Evolutionary conservation across 495 filamentous ascomycete species (phyloP).

Genomic region (Neohortaea acidophila): DNA sequence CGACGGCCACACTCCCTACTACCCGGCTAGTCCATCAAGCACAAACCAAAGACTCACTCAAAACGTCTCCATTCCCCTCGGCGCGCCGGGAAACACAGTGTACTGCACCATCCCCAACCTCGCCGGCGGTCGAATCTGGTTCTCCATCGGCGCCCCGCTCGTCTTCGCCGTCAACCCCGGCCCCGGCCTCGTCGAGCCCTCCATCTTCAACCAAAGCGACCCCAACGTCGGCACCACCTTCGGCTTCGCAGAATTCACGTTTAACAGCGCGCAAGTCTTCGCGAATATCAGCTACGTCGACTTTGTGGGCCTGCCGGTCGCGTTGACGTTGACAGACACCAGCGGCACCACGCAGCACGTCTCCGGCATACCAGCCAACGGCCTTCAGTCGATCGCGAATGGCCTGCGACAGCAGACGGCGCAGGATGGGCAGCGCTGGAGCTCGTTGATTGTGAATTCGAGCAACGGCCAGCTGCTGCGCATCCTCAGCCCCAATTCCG

Average conservation of each 20-base stretch:
- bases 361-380: conserved; percentile 25
- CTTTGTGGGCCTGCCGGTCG: conserved; percentile 32
- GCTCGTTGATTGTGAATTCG: conserved; percentile 25
- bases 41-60: conserved; percentile 17
- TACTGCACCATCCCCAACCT: conserved; percentile 29
- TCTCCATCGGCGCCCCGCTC: conserved; percentile 26
- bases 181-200: conserved; percentile 29
- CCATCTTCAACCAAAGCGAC: conserved; percentile 29
- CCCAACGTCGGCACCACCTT: conserved; percentile 31
- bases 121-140: conserved; percentile 31
- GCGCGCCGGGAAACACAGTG: conserved; percentile 23
- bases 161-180: conserved; percentile 26
- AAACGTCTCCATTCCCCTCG: conserved; percentile 25
- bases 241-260: conserved; percentile 34
- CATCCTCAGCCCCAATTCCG: conserved; percentile 30
- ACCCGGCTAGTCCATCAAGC: conserved; percentile 16
- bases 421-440: conserved; percentile 29
- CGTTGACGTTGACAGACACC: conserved; percentile 25
- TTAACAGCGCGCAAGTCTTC: conserved; percentile 27
- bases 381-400: conserved; percentile 27
- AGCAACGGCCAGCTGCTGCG: conserved; percentile 27
- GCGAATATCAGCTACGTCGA: conserved; percentile 37
- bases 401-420: conserved; percentile 26
- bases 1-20: conserved; percentile 13
- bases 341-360: conserved; percentile 24